Conservation (phyloP, 441 rosid genomes). For the Adansonia grandidieri region DNA sequence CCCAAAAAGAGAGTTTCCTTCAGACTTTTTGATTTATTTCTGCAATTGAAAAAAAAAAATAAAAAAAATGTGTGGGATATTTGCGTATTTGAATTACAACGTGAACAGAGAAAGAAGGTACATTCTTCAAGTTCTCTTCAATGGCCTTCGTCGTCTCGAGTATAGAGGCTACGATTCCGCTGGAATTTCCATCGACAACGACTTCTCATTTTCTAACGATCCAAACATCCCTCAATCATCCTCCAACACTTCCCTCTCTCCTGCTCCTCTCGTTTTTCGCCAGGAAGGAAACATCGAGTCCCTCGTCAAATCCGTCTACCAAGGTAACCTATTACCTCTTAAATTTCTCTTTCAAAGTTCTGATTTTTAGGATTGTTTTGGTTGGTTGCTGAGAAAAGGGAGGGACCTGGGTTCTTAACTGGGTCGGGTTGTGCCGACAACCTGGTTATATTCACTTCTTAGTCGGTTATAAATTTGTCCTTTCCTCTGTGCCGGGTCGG, state of each 20-base stretch:
- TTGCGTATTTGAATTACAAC: constrained; percentile 84
- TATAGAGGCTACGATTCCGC: constrained; percentile 97
- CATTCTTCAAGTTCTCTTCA: constrained; percentile 85
- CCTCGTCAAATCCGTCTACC: constrained; percentile 85
- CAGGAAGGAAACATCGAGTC: constrained; percentile 95
- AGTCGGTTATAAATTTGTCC: not conserved
- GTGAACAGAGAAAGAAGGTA: constrained; percentile 70
- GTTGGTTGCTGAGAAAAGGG: not conserved
- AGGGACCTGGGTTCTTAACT: not conserved
- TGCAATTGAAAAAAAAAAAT: not conserved
- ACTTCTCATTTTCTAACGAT: constrained; percentile 32
- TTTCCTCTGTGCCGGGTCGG: not conserved
- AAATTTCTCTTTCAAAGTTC: not conserved
- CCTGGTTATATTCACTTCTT: not conserved
- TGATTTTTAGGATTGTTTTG: not conserved
- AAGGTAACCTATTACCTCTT: constrained; percentile 49
- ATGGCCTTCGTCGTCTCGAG: constrained; percentile 94
- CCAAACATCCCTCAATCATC: constrained; percentile 23
- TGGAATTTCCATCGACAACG: constrained; percentile 75
- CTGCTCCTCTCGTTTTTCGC: constrained; percentile 73
- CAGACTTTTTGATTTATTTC: not conserved
- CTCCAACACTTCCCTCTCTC: constrained; percentile 16
- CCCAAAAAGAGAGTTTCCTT: not conserved
- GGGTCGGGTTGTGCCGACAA: not conserved
- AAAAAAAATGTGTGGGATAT: constrained; percentile 78